These are phyloP conservation scores for Aureobasidium uvarum DNA, from an alignment of 2,329 filamentous ascomycete genomes.

Conservation along the genomic window DNA sequence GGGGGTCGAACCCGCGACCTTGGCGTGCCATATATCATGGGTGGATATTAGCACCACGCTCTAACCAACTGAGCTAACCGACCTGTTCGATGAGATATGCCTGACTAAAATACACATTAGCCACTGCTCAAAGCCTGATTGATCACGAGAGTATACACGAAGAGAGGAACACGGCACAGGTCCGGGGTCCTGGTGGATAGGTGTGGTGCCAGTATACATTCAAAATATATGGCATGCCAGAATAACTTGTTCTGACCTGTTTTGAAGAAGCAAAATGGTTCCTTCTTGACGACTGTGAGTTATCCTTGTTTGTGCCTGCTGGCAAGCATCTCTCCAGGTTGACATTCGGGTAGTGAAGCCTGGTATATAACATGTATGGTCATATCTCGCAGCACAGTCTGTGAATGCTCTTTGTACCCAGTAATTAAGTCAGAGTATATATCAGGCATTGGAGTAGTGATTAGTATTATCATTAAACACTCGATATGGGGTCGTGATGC, in stretches of 20 bases:
- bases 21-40: constrained; percentile 1
- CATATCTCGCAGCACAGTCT: neutral
- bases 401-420: neutral
- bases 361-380: neutral
- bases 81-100: neutral
- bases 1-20: constrained; percentile 19
- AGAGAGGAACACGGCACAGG: too few relatives aligned
- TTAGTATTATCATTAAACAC: too few relatives aligned
- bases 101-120: too few relatives aligned
- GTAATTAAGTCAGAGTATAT: neutral
- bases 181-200: too few relatives aligned
- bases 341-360: neutral
- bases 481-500: too few relatives aligned
- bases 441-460: neutral
- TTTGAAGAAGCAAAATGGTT: too few relatives aligned
- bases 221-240: too few relatives aligned
- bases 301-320: neutral
- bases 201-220: too few relatives aligned
- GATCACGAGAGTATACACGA: too few relatives aligned
- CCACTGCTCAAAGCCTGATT: too few relatives aligned
- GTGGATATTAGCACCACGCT: constrained; percentile 14
- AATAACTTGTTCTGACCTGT: too few relatives aligned
- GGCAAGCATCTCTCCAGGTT: too few relatives aligned
- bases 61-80: constrained; percentile 21
- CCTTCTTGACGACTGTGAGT: neutral